Evolutionary conservation across 108 stramenopile species (phyloP), one percentile per base, ranked within the genome.

Genomic region (Fragilariopsis cylindrus): DNA sequence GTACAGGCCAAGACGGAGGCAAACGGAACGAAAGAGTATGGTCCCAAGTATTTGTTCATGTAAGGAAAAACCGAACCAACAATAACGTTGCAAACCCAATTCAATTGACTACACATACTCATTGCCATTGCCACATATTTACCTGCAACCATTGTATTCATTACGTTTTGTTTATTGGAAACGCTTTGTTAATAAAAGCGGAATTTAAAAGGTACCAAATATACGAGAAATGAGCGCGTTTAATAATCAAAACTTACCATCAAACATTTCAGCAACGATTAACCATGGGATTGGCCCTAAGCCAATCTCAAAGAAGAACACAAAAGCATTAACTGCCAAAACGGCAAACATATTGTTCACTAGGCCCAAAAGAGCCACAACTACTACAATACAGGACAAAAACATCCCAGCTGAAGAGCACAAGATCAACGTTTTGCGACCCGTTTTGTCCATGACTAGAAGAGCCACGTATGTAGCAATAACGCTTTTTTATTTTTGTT

Each of bases 231-330:
- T 30, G 30, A 30, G 30, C 30, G 30, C 30, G 30, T 30, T 30
- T 30, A 30, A 30, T 30, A 30, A 30, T 30, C 2, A 2, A 30
- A 30, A 30, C 30, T 30, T 30, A 15, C 52, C 52, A 57, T 69
- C 68, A 69, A 76, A 69, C 68, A 76, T 69, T 76, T 93, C 93
- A 3, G 93, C 93, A 5, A 97, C 95, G 76, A 99, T 97, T 55
- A 96, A 80, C 90, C 92, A 96, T 69, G 99, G 97, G 57, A 99
- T 98, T 12, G 98, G 97, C 12, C 99, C 99, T 4, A 98, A 73
- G 8, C 99, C 99, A 75, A 99, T 91, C 79, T 97, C 99, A 68
- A 97, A 99, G 76, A 96, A 97, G 13, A 72, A 70, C 1, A 99
- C 98, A 73, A 92, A 98, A 4, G 76, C 60, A 60, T 89, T 89